Percentiles rank a stretch among this genome's conserved stretches.
These are phyloP conservation scores for Sclerotinia nivalis DNA, from an alignment of 2,329 filamentous ascomycete genomes.

Conservation along the genomic window DNA sequence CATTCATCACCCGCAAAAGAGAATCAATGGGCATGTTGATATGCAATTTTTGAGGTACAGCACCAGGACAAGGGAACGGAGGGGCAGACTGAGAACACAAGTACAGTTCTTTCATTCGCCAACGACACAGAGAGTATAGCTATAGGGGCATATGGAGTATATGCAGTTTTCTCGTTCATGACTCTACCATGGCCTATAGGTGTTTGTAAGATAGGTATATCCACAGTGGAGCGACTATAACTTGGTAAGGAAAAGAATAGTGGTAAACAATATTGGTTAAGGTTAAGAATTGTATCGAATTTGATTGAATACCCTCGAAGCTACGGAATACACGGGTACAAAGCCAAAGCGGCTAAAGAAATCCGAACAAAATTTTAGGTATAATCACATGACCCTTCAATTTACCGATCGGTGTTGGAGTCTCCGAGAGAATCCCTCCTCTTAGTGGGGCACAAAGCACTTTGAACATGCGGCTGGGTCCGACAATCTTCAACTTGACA, in stretches of 20 bases:
- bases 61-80: too few relatives aligned
- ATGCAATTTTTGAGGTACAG: too few relatives aligned
- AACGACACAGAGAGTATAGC: neutral
- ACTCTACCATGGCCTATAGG: neutral
- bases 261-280: neutral
- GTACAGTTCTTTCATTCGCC: too few relatives aligned
- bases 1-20: neutral
- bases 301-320: conserved; percentile 1
- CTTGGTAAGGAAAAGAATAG: neutral
- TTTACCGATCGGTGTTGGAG: conserved; percentile 15
- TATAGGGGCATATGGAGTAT: neutral
- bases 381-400: conserved; percentile 7
- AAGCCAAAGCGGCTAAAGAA: neutral
- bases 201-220: neutral
- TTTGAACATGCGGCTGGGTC: conserved; percentile 31
- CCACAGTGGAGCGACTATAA: neutral
- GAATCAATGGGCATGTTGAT: neutral
- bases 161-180: neutral
- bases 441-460: conserved; percentile 27
- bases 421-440: conserved; percentile 22
- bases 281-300: neutral
- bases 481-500: conserved; percentile 26
- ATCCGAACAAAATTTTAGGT: neutral
- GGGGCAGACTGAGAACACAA: too few relatives aligned
- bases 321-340: neutral